Base-by-base conservation (phyloP, 116 monocot genomes). In the Dioscorea cayenensis region DNA sequence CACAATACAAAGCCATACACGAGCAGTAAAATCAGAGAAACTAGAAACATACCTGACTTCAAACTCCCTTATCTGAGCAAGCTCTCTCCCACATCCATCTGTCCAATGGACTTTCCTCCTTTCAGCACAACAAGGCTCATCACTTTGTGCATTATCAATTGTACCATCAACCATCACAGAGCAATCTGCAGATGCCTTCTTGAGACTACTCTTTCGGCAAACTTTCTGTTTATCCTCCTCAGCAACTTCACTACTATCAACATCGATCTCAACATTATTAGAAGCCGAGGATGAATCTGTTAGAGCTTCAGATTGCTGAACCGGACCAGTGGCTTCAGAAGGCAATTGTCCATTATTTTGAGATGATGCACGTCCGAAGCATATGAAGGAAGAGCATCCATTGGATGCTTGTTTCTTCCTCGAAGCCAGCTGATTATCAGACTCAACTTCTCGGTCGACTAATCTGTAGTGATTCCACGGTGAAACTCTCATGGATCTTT, bases 101-200 rank as follows among this genome's bases (percentile, higher is more conserved):
- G 81, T 85, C 94, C 94, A 94, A 10, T 94, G 94, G 14, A 96
- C 89, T 79, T 87, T 92, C 78, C 90, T 85, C 60, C 80, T 82
- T 63, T 70, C 86, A 28, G 72, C 50, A 79, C 71, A 70, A 71
- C 49, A 63, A 49, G 76, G 38, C n/a, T 22, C 48, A 59, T 68
- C 37, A 36, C 73, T 77, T 12, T 55, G 49, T 75, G 72, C 67
- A 67, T 49, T 78, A 73, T 83, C 78, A 48, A 18, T 49, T 59
- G 65, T 27, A 66, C 38, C 50, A 65, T 58, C 50, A 65, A 64
- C 61, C 36, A 21, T 35, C 37, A 63, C 63, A 63, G 71, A 75
- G 70, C 58, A 59, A 23, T 76, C 70, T 29, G 72, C 11, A 3
- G 75, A 51, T 14, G 68, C 59, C 77, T 79, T 92, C 77, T 84